A percentile compares a stretch with the other conserved stretches of the same genome.
These are phyloP conservation scores for Penicillium antarcticum DNA, from an alignment of 495 filamentous ascomycete species.

Conservation along the genomic window DNA sequence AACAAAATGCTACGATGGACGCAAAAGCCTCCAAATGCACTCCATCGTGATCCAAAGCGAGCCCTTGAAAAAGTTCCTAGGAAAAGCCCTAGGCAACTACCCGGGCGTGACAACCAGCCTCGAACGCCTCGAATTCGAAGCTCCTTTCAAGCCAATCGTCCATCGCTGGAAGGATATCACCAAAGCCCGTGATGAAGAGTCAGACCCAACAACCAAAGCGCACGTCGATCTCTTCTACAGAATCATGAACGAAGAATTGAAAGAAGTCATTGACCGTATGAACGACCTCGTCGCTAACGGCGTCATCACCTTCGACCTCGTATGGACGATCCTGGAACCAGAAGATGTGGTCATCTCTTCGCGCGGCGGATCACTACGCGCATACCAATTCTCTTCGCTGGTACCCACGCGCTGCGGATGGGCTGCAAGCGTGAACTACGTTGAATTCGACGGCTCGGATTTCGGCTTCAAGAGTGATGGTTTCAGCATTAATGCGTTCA, in stretches of 20 bases:
- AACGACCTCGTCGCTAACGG: slow-evolving; percentile 55
- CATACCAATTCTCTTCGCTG: slow-evolving; percentile 26
- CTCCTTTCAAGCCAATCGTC: slow-evolving; percentile 61
- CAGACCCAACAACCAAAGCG: slow-evolving; percentile 45
- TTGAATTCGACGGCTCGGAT: slow-evolving; percentile 58
- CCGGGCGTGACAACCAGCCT: slow-evolving; percentile 61
- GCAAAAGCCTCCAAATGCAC: slow-evolving; percentile 58
- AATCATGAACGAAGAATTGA: slow-evolving; percentile 57
- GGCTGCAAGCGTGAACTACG: slow-evolving; percentile 35
- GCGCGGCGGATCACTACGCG: slow-evolving; percentile 33
- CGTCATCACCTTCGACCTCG: slow-evolving; percentile 57
- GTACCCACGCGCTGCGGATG: slow-evolving; percentile 14
- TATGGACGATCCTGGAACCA: slow-evolving; percentile 56
- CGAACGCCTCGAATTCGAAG: slow-evolving; percentile 55
- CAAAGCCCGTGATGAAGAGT: slow-evolving; percentile 42
- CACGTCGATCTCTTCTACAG: slow-evolving; percentile 57
- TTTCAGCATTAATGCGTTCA: slow-evolving; percentile 47
- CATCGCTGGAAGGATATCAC: slow-evolving; percentile 61
- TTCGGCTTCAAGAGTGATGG: slow-evolving; percentile 48
- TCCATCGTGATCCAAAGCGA: slow-evolving; percentile 66
- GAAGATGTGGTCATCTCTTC: slow-evolving; percentile 37
- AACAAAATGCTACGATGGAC: slow-evolving; percentile 53
- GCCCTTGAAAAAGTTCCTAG: slow-evolving; percentile 54
- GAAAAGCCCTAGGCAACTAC: slow-evolving; percentile 56
- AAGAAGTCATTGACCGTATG: slow-evolving; percentile 50